Evolutionary conservation across 495 filamentous ascomycete species (phyloP), one percentile per base, ranked within the genome.

Genomic region (Penicillium samsonianum): DNA sequence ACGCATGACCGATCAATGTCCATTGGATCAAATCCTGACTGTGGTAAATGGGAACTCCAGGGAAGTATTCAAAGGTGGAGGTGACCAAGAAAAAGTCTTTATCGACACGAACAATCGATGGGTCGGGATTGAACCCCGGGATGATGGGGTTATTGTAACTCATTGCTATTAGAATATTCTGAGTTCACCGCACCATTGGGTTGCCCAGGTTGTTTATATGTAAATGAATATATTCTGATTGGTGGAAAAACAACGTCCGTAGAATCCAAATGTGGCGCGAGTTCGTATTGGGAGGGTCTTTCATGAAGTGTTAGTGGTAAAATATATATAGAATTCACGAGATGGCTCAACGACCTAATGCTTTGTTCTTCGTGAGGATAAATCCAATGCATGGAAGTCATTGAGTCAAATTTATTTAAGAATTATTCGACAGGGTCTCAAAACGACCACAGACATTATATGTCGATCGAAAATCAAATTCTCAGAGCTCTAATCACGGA

Each of bases 1-100:
- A 65, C n/a, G 81, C 85, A 56, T 86, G 82, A 2, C 73, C 76
- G 31, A 84, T 77, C 23, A 81, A 64, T 6, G 61, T 61, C 77
- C 78, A 82, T 38, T 70, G 57, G 22, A 80, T 68, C 31, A 80
- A 63, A 59, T 82, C 79, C 4, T 55, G 68, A 44, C 73, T 77
- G 44, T 78, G 71, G 53, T 80, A 81, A 31, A 82, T 75, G 0
- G 79, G 75, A 9, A 68, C 67, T 4, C 72, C 78, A 11, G 75
- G 77, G 54, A 81, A 78, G 50, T 71, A 79, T 58, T 81, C 76
- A 50, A 81, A 81, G 4, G 69, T 72, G 7, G 78, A 81, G 1
- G 73, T 80, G 11, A 73, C 70, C 12, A 80, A 59, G 58, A 74
- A 81, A 54, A 70, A 82, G 50, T 74, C 70, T 12, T 52, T 22